Evolutionary conservation across 2,329 filamentous ascomycete genomes (phyloP).

Genomic region (Annulohypoxylon truncatum): DNA sequence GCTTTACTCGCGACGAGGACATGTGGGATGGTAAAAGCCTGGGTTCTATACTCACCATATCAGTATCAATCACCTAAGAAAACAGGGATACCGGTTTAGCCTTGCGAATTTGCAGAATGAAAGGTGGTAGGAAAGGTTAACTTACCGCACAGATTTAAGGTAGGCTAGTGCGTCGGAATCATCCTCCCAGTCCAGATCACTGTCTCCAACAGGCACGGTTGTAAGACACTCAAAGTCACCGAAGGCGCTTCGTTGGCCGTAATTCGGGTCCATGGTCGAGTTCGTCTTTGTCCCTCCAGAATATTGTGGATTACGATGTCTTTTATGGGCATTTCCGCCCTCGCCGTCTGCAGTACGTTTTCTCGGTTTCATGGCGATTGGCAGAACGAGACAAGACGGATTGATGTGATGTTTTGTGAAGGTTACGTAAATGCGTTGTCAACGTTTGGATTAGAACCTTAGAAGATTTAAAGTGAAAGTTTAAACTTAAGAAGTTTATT

Average conservation of each 20-base stretch:
- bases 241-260: conserved; percentile 69
- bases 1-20: conserved; percentile 73
- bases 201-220: conserved; percentile 50
- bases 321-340: conserved; percentile 35
- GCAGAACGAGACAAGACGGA: background rate
- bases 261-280: conserved; percentile 59
- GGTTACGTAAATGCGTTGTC: background rate
- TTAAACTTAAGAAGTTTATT: background rate
- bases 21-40: conserved; percentile 80
- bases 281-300: conserved; percentile 22
- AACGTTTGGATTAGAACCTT: background rate
- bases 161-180: conserved; percentile 68
- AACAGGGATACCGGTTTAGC: conserved; percentile 43
- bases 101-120: conserved; percentile 14
- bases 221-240: conserved; percentile 62
- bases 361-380: conserved; percentile 36
- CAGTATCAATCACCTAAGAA: conserved; percentile 53
- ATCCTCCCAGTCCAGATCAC: conserved; percentile 66
- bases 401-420: background rate
- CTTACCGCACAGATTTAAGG: conserved; percentile 70
- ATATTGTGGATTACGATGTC: conserved; percentile 34
- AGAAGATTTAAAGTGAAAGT: background rate
- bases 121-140: conserved; percentile 22
- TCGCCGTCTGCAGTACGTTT: conserved; percentile 46
- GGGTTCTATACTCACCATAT: conserved; percentile 72